Conservation (phyloP, 2,329 filamentous ascomycete species). For the Metarhizium sp. region DNA sequence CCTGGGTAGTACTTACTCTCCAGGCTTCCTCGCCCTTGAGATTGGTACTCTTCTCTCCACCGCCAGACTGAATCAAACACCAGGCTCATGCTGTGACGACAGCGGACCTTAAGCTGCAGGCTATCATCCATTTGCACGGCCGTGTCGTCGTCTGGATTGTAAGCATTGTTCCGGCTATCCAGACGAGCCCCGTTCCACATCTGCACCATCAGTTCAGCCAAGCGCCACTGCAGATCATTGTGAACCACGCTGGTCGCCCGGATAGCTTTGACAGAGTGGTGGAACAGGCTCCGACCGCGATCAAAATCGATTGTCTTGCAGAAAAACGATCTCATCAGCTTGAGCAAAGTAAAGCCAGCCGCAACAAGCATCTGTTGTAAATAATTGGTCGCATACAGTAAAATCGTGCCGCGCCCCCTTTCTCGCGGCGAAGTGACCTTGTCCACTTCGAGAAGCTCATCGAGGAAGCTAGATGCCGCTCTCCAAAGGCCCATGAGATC, state of each 20-base stretch:
- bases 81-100: conserved; percentile 75
- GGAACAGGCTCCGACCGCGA: conserved; percentile 58
- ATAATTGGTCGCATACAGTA: conserved; percentile 64
- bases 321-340: conserved; percentile 71
- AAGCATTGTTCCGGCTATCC: conserved; percentile 36
- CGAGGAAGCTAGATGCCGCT: conserved; percentile 60
- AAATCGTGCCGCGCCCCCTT: conserved; percentile 39
- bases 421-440: conserved; percentile 37
- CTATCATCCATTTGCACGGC: conserved; percentile 55
- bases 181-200: conserved; percentile 68
- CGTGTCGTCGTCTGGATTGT: conserved; percentile 38
- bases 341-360: conserved; percentile 66
- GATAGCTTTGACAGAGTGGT: conserved; percentile 60
- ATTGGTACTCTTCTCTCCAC: conserved; percentile 72
- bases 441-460: conserved; percentile 49
- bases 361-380: conserved; percentile 82
- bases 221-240: conserved; percentile 70
- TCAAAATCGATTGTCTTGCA: conserved; percentile 61
- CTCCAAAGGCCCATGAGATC: conserved; percentile 70
- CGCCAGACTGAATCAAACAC: conserved; percentile 81
- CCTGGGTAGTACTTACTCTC: conserved; percentile 48
- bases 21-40: conserved; percentile 57
- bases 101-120: conserved; percentile 72
- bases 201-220: conserved; percentile 79
- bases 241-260: conserved; percentile 64